phyloP scores from a whole-genome alignment of 1,284 basidiomycete genomes.

The Pisolithus thermaeus region DNA sequence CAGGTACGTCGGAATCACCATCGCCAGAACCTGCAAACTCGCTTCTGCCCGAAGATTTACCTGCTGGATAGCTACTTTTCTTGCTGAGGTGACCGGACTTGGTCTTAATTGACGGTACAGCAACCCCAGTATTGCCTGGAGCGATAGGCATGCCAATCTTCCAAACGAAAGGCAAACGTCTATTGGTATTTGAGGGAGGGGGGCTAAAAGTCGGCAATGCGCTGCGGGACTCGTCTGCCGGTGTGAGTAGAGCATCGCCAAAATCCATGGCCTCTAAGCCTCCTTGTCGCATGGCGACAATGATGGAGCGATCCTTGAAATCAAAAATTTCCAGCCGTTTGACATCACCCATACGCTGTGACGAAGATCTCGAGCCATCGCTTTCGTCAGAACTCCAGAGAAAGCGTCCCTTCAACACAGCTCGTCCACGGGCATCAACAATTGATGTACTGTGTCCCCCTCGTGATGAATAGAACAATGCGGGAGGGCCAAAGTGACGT shows the following conservation, averaged over 20 bases:
- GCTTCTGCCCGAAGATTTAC: conserved; percentile 42
- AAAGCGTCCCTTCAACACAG: conserved; percentile 73
- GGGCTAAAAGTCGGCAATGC: conserved; percentile 62
- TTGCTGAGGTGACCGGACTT: conserved; percentile 37
- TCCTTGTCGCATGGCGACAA: conserved; percentile 77
- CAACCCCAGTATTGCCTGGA: conserved; percentile 35
- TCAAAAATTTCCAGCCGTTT: conserved; percentile 76
- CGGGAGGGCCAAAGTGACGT: conserved; percentile 77
- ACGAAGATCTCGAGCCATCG: conserved; percentile 35
- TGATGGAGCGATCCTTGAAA: conserved; percentile 61
- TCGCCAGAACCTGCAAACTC: conserved; percentile 48
- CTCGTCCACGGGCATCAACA: conserved; percentile 75
- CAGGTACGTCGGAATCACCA: conserved; percentile 49
- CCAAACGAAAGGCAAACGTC: conserved; percentile 72
- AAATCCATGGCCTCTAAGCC: conserved; percentile 75
- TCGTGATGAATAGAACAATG: conserved; percentile 79
- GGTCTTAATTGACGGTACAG: conserved; percentile 37
- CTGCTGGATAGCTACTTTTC: conserved; percentile 45
- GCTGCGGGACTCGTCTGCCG: conserved; percentile 70
- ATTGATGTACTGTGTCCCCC: conserved; percentile 81
- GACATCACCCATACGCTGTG: conserved; percentile 65
- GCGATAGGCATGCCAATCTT: conserved; percentile 66
- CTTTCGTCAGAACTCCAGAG: conserved; percentile 66
- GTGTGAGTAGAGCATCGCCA: conserved; percentile 66
- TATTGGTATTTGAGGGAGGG: conserved; percentile 51